phyloP scores from a whole-genome alignment of 768 basidiomycete genomes.

The Cantharellus anzutake region DNA sequence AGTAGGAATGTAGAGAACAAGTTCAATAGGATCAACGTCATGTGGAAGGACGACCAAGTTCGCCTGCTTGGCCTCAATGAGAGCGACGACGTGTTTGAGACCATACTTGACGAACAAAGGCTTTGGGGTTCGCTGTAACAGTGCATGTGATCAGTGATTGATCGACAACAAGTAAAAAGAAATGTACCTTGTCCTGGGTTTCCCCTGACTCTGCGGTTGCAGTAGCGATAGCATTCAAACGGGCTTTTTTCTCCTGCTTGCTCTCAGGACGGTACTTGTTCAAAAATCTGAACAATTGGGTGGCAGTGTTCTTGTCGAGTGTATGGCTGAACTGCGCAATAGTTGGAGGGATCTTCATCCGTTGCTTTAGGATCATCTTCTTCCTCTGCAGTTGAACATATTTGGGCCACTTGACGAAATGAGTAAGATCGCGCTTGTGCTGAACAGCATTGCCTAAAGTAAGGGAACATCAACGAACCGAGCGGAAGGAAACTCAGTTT shows the following conservation, averaged over 20 bases:
- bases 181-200: conserved; percentile 19
- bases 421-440: conserved; percentile 75
- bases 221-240: conserved; percentile 59
- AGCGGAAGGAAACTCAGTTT: background rate
- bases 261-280: conserved; percentile 94
- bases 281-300: conserved; percentile 90
- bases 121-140: conserved; percentile 61
- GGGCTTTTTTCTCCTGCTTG: conserved; percentile 94
- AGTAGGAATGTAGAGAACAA: conserved; percentile 95
- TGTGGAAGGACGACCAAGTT: conserved; percentile 89
- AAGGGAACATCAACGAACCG: background rate
- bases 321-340: conserved; percentile 92
- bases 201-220: conserved; percentile 62
- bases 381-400: conserved; percentile 96
- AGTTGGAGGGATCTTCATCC: conserved; percentile 94
- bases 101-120: conserved; percentile 92
- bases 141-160: background rate
- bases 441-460: conserved; percentile 76
- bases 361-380: conserved; percentile 95
- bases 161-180: background rate
- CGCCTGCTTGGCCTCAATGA: conserved; percentile 96
- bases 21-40: conserved; percentile 98
- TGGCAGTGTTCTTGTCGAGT: conserved; percentile 98
- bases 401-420: conserved; percentile 99
- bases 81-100: conserved; percentile 89